Conservation (phyloP, 148 eudicot species). For the Rhododendron simsii region DNA sequence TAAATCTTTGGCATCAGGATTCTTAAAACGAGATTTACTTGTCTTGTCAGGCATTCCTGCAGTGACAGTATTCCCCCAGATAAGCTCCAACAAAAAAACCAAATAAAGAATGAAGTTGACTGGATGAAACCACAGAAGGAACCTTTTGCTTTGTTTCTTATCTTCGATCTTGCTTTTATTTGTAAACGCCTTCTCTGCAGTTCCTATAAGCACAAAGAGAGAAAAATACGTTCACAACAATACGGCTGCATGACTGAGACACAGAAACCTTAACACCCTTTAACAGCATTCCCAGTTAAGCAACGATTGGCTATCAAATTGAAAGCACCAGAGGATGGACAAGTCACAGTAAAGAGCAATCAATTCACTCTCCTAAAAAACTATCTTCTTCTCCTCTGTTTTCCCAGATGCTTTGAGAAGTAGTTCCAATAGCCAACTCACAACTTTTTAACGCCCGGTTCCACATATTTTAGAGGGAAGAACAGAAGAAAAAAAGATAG, state of each 20-base stretch:
- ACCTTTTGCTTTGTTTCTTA: constrained; percentile 54
- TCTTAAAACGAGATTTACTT: constrained; percentile 18
- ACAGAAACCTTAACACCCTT: neutral
- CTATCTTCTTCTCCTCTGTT: neutral
- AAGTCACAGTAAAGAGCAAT: neutral
- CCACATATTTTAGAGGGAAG: neutral
- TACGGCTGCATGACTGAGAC: neutral
- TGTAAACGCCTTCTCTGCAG: constrained; percentile 66
- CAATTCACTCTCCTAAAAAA: neutral
- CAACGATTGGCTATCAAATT: neutral
- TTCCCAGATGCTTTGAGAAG: neutral
- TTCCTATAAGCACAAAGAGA: constrained; percentile 36
- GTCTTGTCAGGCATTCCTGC: constrained; percentile 17
- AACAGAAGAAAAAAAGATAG: too few relatives aligned
- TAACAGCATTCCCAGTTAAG: neutral
- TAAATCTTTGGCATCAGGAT: constrained; percentile 23
- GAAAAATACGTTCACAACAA: neutral
- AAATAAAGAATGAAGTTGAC: neutral
- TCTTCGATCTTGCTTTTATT: constrained; percentile 48
- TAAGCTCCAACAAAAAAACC: neutral
- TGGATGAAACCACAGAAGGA: neutral
- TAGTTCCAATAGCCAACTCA: neutral
- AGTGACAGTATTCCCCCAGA: neutral
- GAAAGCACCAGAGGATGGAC: neutral
- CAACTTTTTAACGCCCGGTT: neutral